Percentiles rank a stretch among this genome's conserved stretches.
Evolutionary conservation across 2,329 filamentous ascomycete species (phyloP).

Genomic region (Bimuria novae-zelandiae): DNA sequence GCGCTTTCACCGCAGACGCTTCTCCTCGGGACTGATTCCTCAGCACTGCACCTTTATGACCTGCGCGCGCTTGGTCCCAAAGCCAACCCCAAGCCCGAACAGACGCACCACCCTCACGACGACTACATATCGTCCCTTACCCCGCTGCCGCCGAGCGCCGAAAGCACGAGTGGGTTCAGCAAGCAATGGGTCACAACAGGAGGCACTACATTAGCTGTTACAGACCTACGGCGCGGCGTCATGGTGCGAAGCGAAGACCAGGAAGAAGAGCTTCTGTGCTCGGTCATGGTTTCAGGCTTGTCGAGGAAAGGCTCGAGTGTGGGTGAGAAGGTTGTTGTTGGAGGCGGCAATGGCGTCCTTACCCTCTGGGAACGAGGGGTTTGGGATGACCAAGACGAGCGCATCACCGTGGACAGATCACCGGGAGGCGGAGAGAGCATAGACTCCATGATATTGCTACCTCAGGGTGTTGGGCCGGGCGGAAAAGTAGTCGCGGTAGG

Average conservation of each 20-base stretch:
- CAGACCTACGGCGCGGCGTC: constrained; percentile 84
- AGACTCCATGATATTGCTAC: constrained; percentile 75
- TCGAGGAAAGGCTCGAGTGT: constrained; percentile 71
- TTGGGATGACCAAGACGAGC: constrained; percentile 94
- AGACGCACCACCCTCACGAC: constrained; percentile 84
- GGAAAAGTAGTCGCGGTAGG: constrained; percentile 80
- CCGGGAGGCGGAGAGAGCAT: constrained; percentile 74
- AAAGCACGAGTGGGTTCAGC: constrained; percentile 84
- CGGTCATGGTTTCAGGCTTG: constrained; percentile 76
- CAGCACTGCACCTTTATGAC: constrained; percentile 86
- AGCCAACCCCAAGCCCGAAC: constrained; percentile 62
- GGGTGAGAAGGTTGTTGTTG: constrained; percentile 75
- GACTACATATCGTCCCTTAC: constrained; percentile 92
- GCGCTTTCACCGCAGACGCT: constrained; percentile 85
- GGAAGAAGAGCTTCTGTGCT: constrained; percentile 88
- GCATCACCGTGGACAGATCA: constrained; percentile 72
- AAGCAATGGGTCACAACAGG: constrained; percentile 97
- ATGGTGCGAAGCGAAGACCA: constrained; percentile 91
- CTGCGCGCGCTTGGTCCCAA: constrained; percentile 63
- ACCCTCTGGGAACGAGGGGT: constrained; percentile 93
- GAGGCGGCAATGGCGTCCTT: constrained; percentile 78
- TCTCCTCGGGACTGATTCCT: constrained; percentile 87
- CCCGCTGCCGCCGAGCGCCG: constrained; percentile 76
- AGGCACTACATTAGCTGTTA: constrained; percentile 86
- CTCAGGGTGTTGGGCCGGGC: constrained; percentile 67